phyloP scores from a whole-genome alignment of 108 stramenopile genomes.

The Pseudonitzschia delicatissima region DNA sequence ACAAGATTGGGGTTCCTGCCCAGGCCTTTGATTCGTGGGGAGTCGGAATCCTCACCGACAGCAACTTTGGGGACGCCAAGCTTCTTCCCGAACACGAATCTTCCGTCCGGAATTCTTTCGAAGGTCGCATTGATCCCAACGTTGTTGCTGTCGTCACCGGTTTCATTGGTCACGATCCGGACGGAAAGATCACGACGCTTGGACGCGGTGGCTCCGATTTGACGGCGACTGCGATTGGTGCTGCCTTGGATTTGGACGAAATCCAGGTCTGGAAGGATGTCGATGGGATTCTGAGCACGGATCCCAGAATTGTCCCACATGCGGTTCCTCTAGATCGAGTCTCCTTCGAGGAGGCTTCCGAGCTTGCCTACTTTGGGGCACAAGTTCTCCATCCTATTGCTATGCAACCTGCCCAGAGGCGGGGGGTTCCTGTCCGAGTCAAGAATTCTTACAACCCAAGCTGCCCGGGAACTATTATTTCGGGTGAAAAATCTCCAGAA shows the following conservation, averaged over 20 bases:
- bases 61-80: slow-evolving; percentile 89
- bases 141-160: slow-evolving; percentile 96
- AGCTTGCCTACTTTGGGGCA: slow-evolving; percentile 98
- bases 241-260: slow-evolving; percentile 80
- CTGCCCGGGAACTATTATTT: slow-evolving; percentile 88
- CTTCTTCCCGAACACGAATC: slow-evolving; percentile 60
- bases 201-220: slow-evolving; percentile 95
- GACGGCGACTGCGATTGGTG: slow-evolving; percentile 93
- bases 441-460: slow-evolving; percentile 97
- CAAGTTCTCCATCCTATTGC: slow-evolving; percentile 95
- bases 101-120: slow-evolving; percentile 59
- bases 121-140: slow-evolving; percentile 63
- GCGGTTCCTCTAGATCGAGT: slow-evolving; percentile 86
- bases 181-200: slow-evolving; percentile 90
- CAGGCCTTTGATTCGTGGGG: slow-evolving; percentile 95
- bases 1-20: slow-evolving; percentile 92
- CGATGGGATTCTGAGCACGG: slow-evolving; percentile 94
- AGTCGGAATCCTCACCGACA: slow-evolving; percentile 87
- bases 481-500: slow-evolving; percentile 36
- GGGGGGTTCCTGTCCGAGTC: slow-evolving; percentile 89
- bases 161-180: slow-evolving; percentile 89
- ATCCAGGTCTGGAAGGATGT: slow-evolving; percentile 99
- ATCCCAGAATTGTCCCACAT: slow-evolving; percentile 86
- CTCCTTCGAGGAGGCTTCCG: slow-evolving; percentile 94
- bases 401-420: slow-evolving; percentile 88